Base-by-base conservation (phyloP, 306 rosid genomes). In the Cotoneaster glaucophyllus region DNA sequence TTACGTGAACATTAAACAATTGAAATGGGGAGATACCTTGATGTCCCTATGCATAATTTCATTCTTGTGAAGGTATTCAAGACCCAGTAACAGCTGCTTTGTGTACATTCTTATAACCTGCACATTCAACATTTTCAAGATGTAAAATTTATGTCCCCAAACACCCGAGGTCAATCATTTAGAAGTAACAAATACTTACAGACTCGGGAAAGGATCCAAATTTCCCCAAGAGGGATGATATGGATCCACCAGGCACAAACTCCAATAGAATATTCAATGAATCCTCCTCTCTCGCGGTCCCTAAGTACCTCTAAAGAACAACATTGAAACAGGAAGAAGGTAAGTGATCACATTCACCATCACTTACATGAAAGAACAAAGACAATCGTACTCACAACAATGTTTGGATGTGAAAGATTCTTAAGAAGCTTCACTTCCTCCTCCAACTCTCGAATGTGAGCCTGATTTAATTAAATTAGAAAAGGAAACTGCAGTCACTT, bases 201-300 rank as follows among this genome's bases (percentile, higher is more conserved):
- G 97, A 86, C 89, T 91, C 98, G 0, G 97, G 97, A 78, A 93
- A 93, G 44, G 98, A 88, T 77, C 97, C 98, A 44, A 93, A 90
- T 67, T 93, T 93, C 78, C 98, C 98, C 81, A 93, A 65, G 28
- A 93, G 87, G 11, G 97, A 93, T 2, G 97, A 91, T 85, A 90
- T 90, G 37, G 98, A 93, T 83, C 98, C 98, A 9, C 97, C 97
- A 3, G 98, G 93, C 67, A 93, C 98, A 75, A 93, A 93, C 78
- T 93, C 98, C 86, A 93, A 84, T 67, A 93, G 82, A 74, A 93
- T 93, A 84, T 93, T 93, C 82, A 93, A 78, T 19, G 98, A 91
- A 39, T 86, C 93, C 56, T 84, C 85, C 88, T 91, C 98, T 75
- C 98, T 87, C 57, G 93, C 92, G 75, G 97, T 93, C 72, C 97